Evolutionary conservation across 1,284 basidiomycete species (phyloP), one percentile per base, ranked within the genome.

Genomic region (Puccinia triticina): DNA sequence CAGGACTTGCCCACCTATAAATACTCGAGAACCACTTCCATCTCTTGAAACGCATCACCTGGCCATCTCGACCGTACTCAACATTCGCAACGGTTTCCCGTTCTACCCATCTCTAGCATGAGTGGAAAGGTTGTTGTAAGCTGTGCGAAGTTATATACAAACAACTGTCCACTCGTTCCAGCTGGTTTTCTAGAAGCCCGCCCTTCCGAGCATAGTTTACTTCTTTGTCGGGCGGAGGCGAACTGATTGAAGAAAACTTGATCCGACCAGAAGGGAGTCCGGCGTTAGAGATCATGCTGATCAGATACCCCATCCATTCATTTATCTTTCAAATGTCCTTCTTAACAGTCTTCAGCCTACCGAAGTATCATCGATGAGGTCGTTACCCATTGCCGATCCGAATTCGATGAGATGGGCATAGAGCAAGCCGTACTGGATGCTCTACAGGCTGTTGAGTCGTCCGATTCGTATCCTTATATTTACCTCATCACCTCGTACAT

Each of bases 331-430:
- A 57, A 26, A 57, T 26, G 23, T 66, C 34, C 16, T 57, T 43
- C 57, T 46, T 2, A 37, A 83, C 91, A 97, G 95, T 95, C 96
- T 86, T 87, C 89, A 85, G 93, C 95, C 85, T 99, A 98, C 88
- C 93, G 96, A 84, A 88, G 91, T 84, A 94, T 98, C 89, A 98
- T 99, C 88, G 95, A 98, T 91, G 95, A 98, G 89, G 96, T 98
- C 84, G 93, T 98, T 86, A 89, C 89, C 61, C 90, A 91, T 85
- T 94, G 96, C 88, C 94, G 94, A 88, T 90, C 92, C 87, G 96
- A 98, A 88, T 99, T 98, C 88, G 96, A 98, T 87, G 95, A 97
- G 88, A 96, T 94, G 87, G 96, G 96, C 80, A 93, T 99, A 84
- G 90, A 92, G 86, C 94, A 98, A 87, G 94, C 95, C 53, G 92